Percentiles rank a stretch among this genome's conserved stretches.
Evolutionary conservation across 176 grass and related monocot genomes (phyloP).

Genomic region (Oryza glumipatula): DNA sequence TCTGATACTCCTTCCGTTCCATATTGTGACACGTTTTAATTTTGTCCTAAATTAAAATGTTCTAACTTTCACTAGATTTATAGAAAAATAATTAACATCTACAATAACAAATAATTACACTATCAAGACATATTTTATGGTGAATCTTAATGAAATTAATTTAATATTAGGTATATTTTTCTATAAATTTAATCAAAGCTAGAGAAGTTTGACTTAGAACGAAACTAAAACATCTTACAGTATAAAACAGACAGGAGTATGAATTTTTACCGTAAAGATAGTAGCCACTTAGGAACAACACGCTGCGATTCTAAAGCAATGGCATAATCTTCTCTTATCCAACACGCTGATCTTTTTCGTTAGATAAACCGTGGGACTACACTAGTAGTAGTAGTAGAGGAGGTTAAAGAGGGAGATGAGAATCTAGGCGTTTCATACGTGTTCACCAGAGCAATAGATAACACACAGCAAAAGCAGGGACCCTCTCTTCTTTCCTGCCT

Average conservation of each 20-base stretch:
- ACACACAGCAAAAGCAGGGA: not conserved
- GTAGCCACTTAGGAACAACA: not conserved
- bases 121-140: no score
- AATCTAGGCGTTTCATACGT: conserved; percentile 22
- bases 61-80: no score
- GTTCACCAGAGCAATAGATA: not conserved
- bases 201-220: no score
- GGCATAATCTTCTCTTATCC: not conserved
- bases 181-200: no score
- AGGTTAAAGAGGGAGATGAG: not conserved
- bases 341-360: not conserved
- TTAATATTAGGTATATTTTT: no score
- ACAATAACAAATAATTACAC: no score
- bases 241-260: no score
- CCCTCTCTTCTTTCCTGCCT: not conserved
- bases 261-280: not conserved
- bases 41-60: no score
- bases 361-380: conserved; percentile 21
- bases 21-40: no score
- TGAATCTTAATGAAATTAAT: no score
- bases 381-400: not conserved
- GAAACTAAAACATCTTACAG: no score
- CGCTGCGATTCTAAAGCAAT: conserved; percentile 15
- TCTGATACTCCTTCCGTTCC: not conserved
- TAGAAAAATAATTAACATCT: no score